Conservation (phyloP, 176 grass and related monocot genomes). For the Avena sativa region DNA sequence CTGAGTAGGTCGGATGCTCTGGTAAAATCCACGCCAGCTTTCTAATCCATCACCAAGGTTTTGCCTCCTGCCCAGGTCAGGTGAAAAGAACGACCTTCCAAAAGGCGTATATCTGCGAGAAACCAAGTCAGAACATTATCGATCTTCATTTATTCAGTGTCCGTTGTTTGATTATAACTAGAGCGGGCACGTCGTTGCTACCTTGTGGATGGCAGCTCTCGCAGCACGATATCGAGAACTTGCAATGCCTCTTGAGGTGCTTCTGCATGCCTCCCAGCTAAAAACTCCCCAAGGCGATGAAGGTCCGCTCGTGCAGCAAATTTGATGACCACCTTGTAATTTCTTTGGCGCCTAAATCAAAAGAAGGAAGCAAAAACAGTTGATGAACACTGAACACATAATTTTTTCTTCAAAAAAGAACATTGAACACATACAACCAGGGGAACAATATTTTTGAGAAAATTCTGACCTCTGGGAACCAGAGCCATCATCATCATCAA, state of each 20-base stretch:
- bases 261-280: constrained; percentile 69
- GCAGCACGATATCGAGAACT: constrained; percentile 91
- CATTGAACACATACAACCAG: not conserved
- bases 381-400: constrained; percentile 2
- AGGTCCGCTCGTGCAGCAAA: constrained; percentile 68
- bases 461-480: constrained; percentile 54
- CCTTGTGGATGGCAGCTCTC: constrained; percentile 73
- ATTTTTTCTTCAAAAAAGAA: not conserved
- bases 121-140: not conserved
- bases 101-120: constrained; percentile 63
- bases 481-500: constrained; percentile 69
- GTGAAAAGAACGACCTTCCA: constrained; percentile 78
- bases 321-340: constrained; percentile 79
- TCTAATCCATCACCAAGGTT: constrained; percentile 81
- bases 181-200: constrained; percentile 10
- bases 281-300: constrained; percentile 65
- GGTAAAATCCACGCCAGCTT: constrained; percentile 94
- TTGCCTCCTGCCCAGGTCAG: constrained; percentile 63
- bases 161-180: not conserved
- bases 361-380: not conserved
- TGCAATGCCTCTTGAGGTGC: constrained; percentile 88
- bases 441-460: not conserved
- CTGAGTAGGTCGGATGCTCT: constrained; percentile 89
- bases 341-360: constrained; percentile 59
- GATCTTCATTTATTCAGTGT: not conserved